Conservation (phyloP, 2,329 filamentous ascomycete species). For the Diaporthe amygdali region DNA sequence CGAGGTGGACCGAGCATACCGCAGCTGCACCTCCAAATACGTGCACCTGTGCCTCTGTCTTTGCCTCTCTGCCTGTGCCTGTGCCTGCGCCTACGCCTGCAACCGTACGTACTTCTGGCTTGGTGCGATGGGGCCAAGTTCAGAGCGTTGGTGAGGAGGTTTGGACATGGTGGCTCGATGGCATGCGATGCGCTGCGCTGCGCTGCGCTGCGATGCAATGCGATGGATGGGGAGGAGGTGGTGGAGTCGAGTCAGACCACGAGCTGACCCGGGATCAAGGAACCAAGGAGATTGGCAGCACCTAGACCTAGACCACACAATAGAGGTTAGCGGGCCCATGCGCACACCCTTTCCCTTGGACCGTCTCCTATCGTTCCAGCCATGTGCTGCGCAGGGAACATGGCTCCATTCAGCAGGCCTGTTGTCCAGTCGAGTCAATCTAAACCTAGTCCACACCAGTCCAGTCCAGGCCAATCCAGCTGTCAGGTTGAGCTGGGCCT, state of each 20-base stretch:
- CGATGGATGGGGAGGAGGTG: background rate
- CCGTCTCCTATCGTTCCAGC: conserved; percentile 4
- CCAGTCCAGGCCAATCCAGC: background rate
- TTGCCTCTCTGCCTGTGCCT: background rate
- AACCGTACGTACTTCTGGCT: background rate
- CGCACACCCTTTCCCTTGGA: background rate
- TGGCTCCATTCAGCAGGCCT: background rate
- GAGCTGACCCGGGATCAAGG: conserved; percentile 11
- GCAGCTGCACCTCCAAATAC: background rate
- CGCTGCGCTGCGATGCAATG: background rate
- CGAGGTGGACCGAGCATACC: background rate
- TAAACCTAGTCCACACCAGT: background rate
- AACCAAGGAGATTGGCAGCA: conserved; percentile 1
- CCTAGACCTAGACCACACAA: background rate
- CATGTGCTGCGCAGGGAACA: conserved; percentile 19
- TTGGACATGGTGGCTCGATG: background rate
- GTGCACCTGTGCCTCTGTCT: background rate
- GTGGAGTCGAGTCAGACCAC: conserved; percentile 11
- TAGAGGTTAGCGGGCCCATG: background rate
- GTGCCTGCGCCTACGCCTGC: background rate
- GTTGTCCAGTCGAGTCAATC: background rate
- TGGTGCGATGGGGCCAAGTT: background rate
- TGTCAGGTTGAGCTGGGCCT: background rate
- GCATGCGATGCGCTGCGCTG: background rate
- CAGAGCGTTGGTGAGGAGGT: background rate